Base-by-base conservation (phyloP, 2,329 filamentous ascomycete genomes). In the Sarocladiaceae sp. region DNA sequence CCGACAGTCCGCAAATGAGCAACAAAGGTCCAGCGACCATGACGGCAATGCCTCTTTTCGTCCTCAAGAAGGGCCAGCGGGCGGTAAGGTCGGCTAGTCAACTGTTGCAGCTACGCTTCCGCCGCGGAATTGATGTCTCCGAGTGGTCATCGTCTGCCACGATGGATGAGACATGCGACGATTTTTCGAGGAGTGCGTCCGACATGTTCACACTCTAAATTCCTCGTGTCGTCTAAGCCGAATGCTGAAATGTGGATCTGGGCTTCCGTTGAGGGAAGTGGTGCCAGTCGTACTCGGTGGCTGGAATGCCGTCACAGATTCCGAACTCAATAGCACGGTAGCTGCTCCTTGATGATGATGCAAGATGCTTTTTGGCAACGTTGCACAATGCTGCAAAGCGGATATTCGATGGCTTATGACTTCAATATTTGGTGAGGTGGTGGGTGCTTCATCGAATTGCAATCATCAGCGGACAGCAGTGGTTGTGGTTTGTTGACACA, bases 1-100 rank as follows among this genome's bases (percentile, higher is more conserved):
- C 53, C 23, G 47, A 42, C 3, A 55, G 47, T 4, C 51, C 51
- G 29, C 40, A 28, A 5, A 51, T n/a, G 2, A 55, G 47, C 8
- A 55, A 36, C 11, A 55, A 47, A 2, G 51, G 51, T 15, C 51
- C 39, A n/a, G 49, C 53, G 17, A 52, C 39, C 28, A 54, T 36
- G n/a, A 54, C 17, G 12, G 53, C 53, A 26, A 54, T 47, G 18
- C 54, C 54, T 13, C 26, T 37, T 33, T 51, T 55, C 20, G 40
- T 55, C 25, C 47, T 53, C 20, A 55, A 40, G 46, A 55, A 50
- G 20, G 54, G 54, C 47, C 50, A 53, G 36, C 54, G 51, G 22
- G 44, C 44, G 17, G 26, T 48, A 13, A 48, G 44, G 26, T 48
- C 44, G 44, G 44, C 44, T 48, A 48, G 44, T 48, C 44, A 48